Base-by-base conservation (phyloP, 306 rosid species). In the Cicer pinnatifidum region DNA sequence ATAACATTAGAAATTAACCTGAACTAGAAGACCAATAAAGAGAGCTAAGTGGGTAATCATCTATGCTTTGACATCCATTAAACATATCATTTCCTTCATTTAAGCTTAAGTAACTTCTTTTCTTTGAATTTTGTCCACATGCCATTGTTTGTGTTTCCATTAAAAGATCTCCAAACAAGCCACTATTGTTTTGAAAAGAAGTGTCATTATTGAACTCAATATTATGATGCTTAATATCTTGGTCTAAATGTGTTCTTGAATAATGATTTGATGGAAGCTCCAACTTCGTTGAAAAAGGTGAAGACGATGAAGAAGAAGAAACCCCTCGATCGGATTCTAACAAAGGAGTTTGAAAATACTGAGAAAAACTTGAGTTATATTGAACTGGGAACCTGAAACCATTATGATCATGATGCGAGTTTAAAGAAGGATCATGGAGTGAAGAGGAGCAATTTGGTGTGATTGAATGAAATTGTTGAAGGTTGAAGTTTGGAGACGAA, bases 241-340 rank as follows among this genome's bases (percentile, higher is more conserved):
- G 73, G n/a, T 80, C 80, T 69, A 6, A 10, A 1, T 46, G 63
- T 74, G 79, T 54, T 76, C 77, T 83, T 67, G 78, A 77, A 37
- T 72, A 84, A 71, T 87, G 97, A 85, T 44, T 86, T 81, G 96
- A 86, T 87, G 91, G 88, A 80, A 84, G 85, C 83, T 91, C 97
- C 35, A 87, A 53, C 68, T 86, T 86, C 13, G 76, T 39, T 4
- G 80, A 67, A 33, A 81, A 79, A 43, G 54, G 41, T 0, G 80
- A 73, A 45, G 75, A 72, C 2, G 70, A 41, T 1, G 77, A 71
- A 15, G 68, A 69, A 56, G 63, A 50, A 47, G 76, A 75, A 46
- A 78, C 38, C 35, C 73, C 58, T 9, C 58, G 76, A 7, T 80
- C 80, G 1, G 87, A 33, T 1, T 85, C 89, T 16, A 84, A 52